A percentile compares a stretch with the other conserved stretches of the same genome.
phyloP scores from a whole-genome alignment of 441 rosid genomes.

The Theobroma grandiflorum region DNA sequence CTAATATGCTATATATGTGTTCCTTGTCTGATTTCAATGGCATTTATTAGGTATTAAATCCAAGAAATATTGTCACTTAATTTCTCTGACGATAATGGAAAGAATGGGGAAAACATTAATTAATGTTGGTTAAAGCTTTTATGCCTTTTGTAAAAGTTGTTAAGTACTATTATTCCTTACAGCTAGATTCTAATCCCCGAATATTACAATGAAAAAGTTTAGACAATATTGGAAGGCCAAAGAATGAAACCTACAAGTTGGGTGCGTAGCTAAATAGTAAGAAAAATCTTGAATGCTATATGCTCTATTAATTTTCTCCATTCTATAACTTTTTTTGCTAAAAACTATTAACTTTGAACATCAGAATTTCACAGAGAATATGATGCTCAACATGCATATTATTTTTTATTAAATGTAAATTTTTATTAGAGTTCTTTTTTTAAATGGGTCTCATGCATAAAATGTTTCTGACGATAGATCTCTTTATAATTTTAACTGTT shows the following conservation, averaged over 20 bases:
- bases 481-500: no score
- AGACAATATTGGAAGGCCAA: not conserved
- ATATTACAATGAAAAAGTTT: not conserved
- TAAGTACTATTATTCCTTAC: not conserved
- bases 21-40: not conserved
- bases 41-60: not conserved
- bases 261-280: no score
- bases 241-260: not conserved
- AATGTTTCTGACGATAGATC: no score
- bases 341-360: not conserved
- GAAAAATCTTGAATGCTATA: not conserved
- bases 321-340: not conserved
- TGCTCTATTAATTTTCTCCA: not conserved
- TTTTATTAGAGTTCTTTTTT: no score
- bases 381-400: not conserved
- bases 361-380: not conserved
- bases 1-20: not conserved
- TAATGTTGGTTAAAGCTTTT: not conserved
- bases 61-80: no score
- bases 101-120: not conserved
- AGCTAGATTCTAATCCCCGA: not conserved
- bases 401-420: no score
- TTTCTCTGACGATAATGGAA: not conserved
- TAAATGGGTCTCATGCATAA: no score
- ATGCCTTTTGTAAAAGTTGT: not conserved